Evolutionary conservation across 2,329 filamentous ascomycete genomes (phyloP).

Genomic region (Coniochaeta prunicola): DNA sequence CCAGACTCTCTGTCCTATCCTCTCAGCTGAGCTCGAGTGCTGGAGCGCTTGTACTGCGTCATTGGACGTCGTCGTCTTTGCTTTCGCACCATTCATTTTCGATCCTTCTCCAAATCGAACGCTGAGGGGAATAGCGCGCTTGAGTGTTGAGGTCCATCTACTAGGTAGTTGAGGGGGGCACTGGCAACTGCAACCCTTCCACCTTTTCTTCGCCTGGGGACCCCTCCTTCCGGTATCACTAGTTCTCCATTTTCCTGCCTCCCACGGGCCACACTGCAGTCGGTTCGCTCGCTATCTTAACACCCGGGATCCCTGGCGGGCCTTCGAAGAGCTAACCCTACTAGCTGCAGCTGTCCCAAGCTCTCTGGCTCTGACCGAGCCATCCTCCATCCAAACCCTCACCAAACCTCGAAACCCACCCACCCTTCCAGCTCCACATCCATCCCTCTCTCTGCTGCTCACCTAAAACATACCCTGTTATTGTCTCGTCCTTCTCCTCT

Average conservation of each 20-base stretch:
- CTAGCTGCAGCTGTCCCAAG: not conserved
- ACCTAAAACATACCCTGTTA: slow-evolving; percentile 1
- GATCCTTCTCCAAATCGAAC: not conserved
- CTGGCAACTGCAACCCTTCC: not conserved
- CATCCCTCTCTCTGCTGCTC: not conserved
- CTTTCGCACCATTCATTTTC: not conserved
- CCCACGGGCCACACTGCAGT: not conserved
- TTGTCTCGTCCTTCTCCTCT: not conserved
- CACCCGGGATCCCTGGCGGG: not conserved
- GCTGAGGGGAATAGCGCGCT: not conserved
- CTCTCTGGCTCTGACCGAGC: not conserved
- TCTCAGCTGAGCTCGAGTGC: not conserved
- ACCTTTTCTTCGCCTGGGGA: not conserved
- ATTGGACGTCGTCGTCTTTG: not conserved
- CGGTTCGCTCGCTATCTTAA: not conserved
- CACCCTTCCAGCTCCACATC: not conserved
- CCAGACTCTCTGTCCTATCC: not conserved
- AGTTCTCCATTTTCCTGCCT: not conserved
- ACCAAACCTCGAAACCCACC: slow-evolving; percentile 1
- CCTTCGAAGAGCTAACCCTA: not conserved
- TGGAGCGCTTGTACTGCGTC: not conserved
- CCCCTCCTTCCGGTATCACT: not conserved
- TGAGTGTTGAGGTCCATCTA: not conserved
- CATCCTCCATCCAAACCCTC: not conserved
- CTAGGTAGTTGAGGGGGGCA: not conserved